Conservation (phyloP, 2,329 filamentous ascomycete genomes). For the Colletotrichum spaethianum region DNA sequence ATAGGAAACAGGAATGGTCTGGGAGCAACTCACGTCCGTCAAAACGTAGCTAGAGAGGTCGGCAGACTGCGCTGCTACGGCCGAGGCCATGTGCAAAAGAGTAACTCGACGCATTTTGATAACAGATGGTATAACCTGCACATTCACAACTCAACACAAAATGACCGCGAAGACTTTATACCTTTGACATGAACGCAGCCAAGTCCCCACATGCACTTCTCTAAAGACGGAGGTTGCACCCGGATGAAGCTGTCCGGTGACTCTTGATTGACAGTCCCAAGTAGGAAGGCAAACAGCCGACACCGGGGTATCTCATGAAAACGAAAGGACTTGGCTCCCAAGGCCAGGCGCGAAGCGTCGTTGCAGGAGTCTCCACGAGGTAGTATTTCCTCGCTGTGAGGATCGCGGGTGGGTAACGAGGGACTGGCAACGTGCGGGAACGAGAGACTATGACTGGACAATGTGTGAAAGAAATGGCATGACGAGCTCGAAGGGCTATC, state of each 20-base stretch:
- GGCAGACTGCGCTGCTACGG: slow-evolving; percentile 26
- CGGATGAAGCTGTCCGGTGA: slow-evolving; percentile 8
- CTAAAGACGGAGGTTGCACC: background rate
- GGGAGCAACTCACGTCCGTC: slow-evolving; percentile 49
- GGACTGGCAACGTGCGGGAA: slow-evolving; percentile 34
- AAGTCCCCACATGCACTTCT: background rate
- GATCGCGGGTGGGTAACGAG: slow-evolving; percentile 21
- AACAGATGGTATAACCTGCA: background rate
- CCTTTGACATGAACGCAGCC: background rate
- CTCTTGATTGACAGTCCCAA: background rate
- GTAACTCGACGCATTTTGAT: slow-evolving; percentile 10
- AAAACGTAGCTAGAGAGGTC: slow-evolving; percentile 53
- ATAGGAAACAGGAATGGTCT: background rate
- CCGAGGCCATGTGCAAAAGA: slow-evolving; percentile 27
- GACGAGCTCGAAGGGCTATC: background rate
- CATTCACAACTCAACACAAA: background rate
- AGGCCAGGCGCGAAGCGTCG: slow-evolving; percentile 17
- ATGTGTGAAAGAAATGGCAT: slow-evolving; percentile 11
- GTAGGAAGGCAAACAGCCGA: slow-evolving; percentile 5
- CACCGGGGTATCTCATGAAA: slow-evolving; percentile 7
- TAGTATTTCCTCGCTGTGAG: slow-evolving; percentile 18
- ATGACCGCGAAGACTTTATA: background rate
- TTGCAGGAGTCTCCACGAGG: slow-evolving; percentile 35
- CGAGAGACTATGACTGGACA: slow-evolving; percentile 35
- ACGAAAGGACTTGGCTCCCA: background rate